Conservation (phyloP, 2,329 filamentous ascomycete species). For the Monilinia polystroma region DNA sequence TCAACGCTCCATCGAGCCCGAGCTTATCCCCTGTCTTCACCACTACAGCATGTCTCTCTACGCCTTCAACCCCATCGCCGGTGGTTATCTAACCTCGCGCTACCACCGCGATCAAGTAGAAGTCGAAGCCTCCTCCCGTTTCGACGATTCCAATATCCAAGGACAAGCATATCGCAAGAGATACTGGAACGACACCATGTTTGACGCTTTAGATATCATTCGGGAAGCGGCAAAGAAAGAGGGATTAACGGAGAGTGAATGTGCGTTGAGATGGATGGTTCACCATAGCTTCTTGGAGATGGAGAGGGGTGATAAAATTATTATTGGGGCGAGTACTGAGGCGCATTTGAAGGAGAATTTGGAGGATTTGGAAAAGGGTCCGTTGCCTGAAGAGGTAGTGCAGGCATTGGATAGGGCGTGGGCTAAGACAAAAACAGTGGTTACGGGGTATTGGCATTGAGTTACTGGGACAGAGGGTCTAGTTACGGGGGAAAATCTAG, state of each 20-base stretch:
- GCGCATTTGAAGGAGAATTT: conserved; percentile 58
- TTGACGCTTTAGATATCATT: conserved; percentile 65
- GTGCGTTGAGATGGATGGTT: conserved; percentile 69
- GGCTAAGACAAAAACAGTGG: conserved; percentile 9
- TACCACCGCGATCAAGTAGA: conserved; percentile 46
- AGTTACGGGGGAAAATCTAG: background rate
- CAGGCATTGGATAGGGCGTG: conserved; percentile 15
- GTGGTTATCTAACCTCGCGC: conserved; percentile 46
- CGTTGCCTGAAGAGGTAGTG: conserved; percentile 68
- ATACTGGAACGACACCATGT: conserved; percentile 62
- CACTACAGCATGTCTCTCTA: conserved; percentile 61
- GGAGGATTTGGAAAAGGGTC: conserved; percentile 62
- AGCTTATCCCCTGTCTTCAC: conserved; percentile 56
- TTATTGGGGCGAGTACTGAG: conserved; percentile 58
- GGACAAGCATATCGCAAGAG: conserved; percentile 53
- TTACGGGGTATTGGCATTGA: conserved; percentile 14
- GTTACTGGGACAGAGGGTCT: no score
- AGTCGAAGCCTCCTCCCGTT: conserved; percentile 26
- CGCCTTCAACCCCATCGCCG: conserved; percentile 59
- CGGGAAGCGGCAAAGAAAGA: conserved; percentile 67
- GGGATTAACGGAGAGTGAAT: conserved; percentile 67
- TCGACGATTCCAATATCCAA: conserved; percentile 46
- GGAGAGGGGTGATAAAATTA: conserved; percentile 55
- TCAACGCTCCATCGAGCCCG: conserved; percentile 56
- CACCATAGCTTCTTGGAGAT: conserved; percentile 64